A percentile compares a stretch with the other conserved stretches of the same genome.
These are phyloP conservation scores for Aurantiochytrium sp. DNA, from an alignment of 108 stramenopile genomes.

Conservation along the genomic window DNA sequence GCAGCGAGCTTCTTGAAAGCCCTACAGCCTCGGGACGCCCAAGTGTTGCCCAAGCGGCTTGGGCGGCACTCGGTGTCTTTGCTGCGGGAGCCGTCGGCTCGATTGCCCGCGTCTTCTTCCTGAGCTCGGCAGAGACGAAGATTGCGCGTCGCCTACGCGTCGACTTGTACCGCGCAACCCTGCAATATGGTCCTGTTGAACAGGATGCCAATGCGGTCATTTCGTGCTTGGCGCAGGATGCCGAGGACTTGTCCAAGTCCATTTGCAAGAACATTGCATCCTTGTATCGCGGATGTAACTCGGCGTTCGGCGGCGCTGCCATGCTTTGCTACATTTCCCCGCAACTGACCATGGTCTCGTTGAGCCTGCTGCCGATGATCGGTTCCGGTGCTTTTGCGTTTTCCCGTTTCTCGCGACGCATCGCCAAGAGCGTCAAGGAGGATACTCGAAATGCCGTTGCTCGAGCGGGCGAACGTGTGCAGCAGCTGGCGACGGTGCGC, in stretches of 20 bases:
- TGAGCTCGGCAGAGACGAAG: not conserved
- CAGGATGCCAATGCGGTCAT: not conserved
- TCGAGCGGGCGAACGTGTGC: not conserved
- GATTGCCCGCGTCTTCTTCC: not conserved
- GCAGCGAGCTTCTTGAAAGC: not conserved
- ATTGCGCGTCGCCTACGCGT: not conserved
- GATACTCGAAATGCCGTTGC: not conserved
- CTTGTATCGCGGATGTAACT: not conserved
- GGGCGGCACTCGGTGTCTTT: not conserved
- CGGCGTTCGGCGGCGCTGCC: not conserved
- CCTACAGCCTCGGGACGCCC: not conserved
- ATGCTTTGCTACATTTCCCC: not conserved
- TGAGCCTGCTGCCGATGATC: not conserved
- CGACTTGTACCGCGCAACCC: not conserved
- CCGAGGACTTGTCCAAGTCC: not conserved
- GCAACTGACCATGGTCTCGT: not conserved
- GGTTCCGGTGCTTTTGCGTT: not conserved
- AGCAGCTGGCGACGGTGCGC: not conserved
- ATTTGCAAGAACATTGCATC: not conserved
- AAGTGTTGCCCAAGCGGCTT: not conserved
- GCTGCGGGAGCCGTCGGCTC: not conserved
- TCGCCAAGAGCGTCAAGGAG: not conserved
- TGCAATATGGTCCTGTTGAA: not conserved
- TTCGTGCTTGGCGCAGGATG: not conserved
- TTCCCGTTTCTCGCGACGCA: not conserved